Conservation (phyloP, 768 basidiomycete genomes). For the Phanerochaete sordida region DNA sequence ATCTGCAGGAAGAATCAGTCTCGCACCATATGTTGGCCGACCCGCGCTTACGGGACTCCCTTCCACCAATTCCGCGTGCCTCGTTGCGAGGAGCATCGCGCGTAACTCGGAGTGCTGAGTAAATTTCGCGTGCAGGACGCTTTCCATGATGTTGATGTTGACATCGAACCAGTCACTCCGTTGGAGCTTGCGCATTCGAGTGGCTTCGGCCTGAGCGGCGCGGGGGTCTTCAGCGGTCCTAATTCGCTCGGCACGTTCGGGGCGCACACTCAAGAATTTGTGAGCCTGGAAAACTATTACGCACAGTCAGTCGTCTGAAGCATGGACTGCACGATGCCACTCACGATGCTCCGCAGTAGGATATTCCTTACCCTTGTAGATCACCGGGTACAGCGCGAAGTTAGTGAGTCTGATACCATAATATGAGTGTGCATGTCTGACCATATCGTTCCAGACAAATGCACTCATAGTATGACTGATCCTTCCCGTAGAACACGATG, state of each 20-base stretch:
- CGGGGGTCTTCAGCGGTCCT: slow-evolving; percentile 61
- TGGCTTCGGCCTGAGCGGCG: slow-evolving; percentile 66
- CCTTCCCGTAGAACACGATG: background rate
- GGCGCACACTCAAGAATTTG: slow-evolving; percentile 58
- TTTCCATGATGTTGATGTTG: slow-evolving; percentile 56
- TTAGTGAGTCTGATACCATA: slow-evolving; percentile 4
- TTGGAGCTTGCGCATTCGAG: slow-evolving; percentile 57
- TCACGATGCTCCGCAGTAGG: background rate
- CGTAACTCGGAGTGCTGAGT: slow-evolving; percentile 62
- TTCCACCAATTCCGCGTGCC: slow-evolving; percentile 66
- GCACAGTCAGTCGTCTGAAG: background rate
- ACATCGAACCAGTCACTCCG: slow-evolving; percentile 66
- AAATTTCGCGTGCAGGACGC: slow-evolving; percentile 59
- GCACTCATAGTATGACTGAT: slow-evolving; percentile 6
- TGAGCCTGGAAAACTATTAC: background rate
- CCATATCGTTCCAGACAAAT: background rate
- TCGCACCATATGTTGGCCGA: too few species aligned
- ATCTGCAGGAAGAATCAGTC: background rate
- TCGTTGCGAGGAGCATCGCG: slow-evolving; percentile 58
- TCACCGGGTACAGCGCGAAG: background rate
- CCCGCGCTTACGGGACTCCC: slow-evolving; percentile 34
- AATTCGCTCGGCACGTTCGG: slow-evolving; percentile 66
- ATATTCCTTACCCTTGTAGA: background rate
- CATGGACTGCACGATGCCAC: background rate
- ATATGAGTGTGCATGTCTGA: background rate